Conservation (phyloP, 257 asterid species). For the Solanum infundibuliforme region DNA sequence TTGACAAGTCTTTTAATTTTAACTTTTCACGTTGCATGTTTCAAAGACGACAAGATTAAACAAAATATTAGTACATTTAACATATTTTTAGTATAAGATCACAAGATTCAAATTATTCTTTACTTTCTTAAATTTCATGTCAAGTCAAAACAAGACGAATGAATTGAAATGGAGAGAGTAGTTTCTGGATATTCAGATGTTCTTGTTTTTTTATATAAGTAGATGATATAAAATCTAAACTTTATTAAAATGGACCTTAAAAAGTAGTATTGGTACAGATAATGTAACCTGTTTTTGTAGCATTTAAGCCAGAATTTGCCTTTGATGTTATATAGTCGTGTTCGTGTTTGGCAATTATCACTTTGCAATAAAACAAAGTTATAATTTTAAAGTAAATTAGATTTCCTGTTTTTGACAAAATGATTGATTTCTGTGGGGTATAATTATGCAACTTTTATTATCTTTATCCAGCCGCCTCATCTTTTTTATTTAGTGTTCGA, state of each 20-base stretch:
- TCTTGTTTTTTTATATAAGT: no score
- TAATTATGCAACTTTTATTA: not conserved
- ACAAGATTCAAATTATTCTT: no score
- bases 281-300: not conserved
- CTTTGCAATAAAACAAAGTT: not conserved
- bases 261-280: not conserved
- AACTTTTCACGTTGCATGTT: no score
- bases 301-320: not conserved
- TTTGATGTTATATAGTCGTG: not conserved
- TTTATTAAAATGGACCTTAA: not conserved
- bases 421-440: not conserved
- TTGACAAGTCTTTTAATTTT: rapidly evolving
- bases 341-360: not conserved
- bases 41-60: rapidly evolving
- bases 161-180: no score
- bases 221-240: no score
- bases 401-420: not conserved
- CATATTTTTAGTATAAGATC: no score
- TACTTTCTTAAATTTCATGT: no score
- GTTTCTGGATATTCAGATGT: no score
- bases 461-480: not conserved
- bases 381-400: not conserved
- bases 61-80: no score
- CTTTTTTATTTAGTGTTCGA: no score
- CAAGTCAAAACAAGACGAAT: no score